phyloP scores from a whole-genome alignment of 179 eudicot genomes.

The Vitellaria paradoxa region DNA sequence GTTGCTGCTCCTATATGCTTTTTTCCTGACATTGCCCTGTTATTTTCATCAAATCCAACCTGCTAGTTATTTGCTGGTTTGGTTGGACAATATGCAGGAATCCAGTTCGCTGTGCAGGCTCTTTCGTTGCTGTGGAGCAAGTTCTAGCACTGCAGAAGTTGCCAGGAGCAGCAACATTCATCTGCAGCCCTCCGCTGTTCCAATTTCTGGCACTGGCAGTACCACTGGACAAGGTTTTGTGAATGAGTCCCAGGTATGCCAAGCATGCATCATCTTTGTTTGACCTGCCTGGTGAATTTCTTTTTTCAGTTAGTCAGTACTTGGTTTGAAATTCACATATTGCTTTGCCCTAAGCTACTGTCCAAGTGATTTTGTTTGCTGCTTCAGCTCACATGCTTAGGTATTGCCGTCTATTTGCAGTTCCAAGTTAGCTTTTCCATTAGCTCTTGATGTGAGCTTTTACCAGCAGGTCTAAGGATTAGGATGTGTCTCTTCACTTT shows the following conservation, averaged over 20 bases:
- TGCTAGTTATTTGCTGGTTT: slow-evolving; percentile 34
- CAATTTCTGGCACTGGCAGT: slow-evolving; percentile 12
- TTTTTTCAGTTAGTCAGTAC: background rate
- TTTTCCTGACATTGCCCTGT: slow-evolving; percentile 8
- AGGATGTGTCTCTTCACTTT: background rate
- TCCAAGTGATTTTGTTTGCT: background rate
- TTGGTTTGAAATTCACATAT: background rate
- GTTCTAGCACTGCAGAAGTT: slow-evolving; percentile 11
- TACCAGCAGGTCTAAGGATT: background rate
- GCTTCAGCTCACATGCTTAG: background rate
- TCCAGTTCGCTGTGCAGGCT: slow-evolving; percentile 39
- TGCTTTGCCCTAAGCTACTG: background rate
- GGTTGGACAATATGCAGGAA: slow-evolving; percentile 45
- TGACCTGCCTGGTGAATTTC: background rate
- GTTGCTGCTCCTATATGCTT: background rate
- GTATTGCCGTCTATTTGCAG: background rate
- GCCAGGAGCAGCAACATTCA: slow-evolving; percentile 11
- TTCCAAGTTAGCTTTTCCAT: slow-evolving; percentile 2
- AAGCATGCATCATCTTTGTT: slow-evolving; percentile 9
- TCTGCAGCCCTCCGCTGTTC: slow-evolving; percentile 6
- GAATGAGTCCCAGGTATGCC: slow-evolving; percentile 29
- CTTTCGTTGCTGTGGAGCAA: slow-evolving; percentile 27
- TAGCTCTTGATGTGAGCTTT: background rate
- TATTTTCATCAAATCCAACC: slow-evolving; percentile 24
- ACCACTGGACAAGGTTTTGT: slow-evolving; percentile 10